A percentile compares a stretch with the other conserved stretches of the same genome.
These are phyloP conservation scores for Phytomonas francai DNA, from an alignment of 208 protist species.

Conservation along the genomic window DNA sequence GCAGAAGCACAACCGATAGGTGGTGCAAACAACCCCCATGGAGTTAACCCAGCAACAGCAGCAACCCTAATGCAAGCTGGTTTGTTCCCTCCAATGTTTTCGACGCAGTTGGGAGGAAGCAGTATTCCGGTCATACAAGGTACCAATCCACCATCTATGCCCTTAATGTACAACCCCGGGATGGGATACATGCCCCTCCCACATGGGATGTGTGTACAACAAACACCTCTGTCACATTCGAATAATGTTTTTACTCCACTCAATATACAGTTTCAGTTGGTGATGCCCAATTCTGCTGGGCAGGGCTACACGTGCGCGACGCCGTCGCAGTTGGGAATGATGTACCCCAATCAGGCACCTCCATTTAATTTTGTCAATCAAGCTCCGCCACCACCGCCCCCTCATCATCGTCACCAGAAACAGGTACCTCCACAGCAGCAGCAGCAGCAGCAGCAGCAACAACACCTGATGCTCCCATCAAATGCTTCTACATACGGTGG, in stretches of 20 bases:
- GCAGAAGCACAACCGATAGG: slow-evolving; percentile 2
- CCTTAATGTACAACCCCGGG: no score
- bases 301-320: slow-evolving; percentile 1
- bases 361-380: neutral
- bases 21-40: neutral
- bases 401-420: slow-evolving; percentile 16
- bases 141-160: no score
- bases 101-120: no score
- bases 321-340: neutral
- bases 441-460: slow-evolving; percentile 19
- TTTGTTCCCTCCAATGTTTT: no score
- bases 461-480: slow-evolving; percentile 17
- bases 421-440: slow-evolving; percentile 19
- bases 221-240: no score
- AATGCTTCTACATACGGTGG: slow-evolving; percentile 5
- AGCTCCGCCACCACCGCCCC: slow-evolving; percentile 7
- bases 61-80: slow-evolving; percentile 1
- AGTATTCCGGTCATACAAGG: no score
- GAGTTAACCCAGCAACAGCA: slow-evolving; percentile 3
- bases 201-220: no score
- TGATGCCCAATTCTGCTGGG: neutral
- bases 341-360: slow-evolving; percentile 5
- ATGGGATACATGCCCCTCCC: no score
- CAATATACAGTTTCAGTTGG: slow-evolving; percentile 2
- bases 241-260: no score